phyloP scores from a whole-genome alignment of 192 early-diverging fungal species.

The Coemansia biformis region DNA sequence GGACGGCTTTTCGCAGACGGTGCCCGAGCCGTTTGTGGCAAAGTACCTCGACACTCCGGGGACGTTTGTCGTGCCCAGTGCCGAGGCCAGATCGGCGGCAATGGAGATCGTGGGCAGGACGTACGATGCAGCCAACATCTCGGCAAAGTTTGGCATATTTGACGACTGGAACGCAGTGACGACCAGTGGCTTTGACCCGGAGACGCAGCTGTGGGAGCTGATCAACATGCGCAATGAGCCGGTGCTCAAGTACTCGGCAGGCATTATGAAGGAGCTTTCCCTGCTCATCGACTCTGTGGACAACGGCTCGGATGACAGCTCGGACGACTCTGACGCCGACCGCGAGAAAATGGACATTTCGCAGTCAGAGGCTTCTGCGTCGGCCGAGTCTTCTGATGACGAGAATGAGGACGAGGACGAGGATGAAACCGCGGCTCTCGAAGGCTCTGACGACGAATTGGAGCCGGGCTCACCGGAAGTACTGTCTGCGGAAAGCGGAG shows the following conservation, averaged over 20 bases:
- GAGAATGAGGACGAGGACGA: constrained; percentile 23
- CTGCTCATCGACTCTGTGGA: constrained; percentile 47
- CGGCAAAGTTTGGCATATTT: constrained; percentile 46
- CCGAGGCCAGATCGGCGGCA: constrained; percentile 23
- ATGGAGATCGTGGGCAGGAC: constrained; percentile 43
- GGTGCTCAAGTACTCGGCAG: constrained; percentile 60
- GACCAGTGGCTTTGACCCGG: constrained; percentile 38
- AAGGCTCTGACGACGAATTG: neutral
- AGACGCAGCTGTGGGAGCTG: constrained; percentile 92
- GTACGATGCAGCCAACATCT: constrained; percentile 37
- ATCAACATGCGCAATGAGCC: constrained; percentile 80
- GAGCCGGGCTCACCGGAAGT: neutral
- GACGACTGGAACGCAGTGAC: constrained; percentile 35
- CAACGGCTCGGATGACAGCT: constrained; percentile 9
- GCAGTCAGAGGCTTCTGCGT: constrained; percentile 8
- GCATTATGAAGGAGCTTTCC: constrained; percentile 46
- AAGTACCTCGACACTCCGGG: constrained; percentile 28
- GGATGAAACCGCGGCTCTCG: neutral
- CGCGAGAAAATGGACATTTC: constrained; percentile 30
- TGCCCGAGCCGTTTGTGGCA: constrained; percentile 40
- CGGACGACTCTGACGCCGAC: constrained; percentile 8
- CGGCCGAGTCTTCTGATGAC: constrained; percentile 5
- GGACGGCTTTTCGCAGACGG: constrained; percentile 15
- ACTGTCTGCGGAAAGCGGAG: neutral
- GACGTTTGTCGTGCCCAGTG: constrained; percentile 33